A percentile compares a stretch with the other conserved stretches of the same genome.
phyloP scores from a whole-genome alignment of 2,329 filamentous ascomycete species.

The Diaporthe helianthi region DNA sequence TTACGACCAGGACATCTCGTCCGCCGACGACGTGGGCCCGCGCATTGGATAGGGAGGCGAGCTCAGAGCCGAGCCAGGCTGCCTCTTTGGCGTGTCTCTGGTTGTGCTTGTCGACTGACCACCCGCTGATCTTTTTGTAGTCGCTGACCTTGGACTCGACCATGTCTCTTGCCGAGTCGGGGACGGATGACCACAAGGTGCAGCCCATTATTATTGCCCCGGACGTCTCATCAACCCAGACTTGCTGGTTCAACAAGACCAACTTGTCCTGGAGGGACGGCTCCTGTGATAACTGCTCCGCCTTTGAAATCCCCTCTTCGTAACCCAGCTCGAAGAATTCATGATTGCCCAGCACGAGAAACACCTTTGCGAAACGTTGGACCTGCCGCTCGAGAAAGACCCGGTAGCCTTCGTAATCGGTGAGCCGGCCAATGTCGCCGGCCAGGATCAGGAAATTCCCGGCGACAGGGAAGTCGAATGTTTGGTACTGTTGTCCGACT shows the following conservation, averaged over 20 bases:
- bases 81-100: conserved; percentile 53
- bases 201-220: not conserved
- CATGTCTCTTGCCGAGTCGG: not conserved
- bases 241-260: conserved; percentile 52
- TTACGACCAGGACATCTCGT: conserved; percentile 54
- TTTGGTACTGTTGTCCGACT: conserved; percentile 50
- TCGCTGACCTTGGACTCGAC: conserved; percentile 52
- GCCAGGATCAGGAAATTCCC: conserved; percentile 54
- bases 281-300: conserved; percentile 48
- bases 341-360: conserved; percentile 61
- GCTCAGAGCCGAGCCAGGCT: conserved; percentile 55
- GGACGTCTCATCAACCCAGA: conserved; percentile 56
- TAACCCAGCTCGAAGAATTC: conserved; percentile 58
- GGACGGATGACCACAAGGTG: not conserved
- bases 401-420: conserved; percentile 53
- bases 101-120: conserved; percentile 50
- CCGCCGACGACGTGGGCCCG: conserved; percentile 18
- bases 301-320: conserved; percentile 46
- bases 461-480: conserved; percentile 49
- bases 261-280: conserved; percentile 47
- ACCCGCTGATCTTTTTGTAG: conserved; percentile 48
- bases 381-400: conserved; percentile 56
- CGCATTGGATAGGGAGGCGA: conserved; percentile 35
- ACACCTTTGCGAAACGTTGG: conserved; percentile 50
- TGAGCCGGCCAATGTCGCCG: conserved; percentile 58